phyloP scores from a whole-genome alignment of 495 filamentous ascomycete genomes.

The Aspergillus steynii region DNA sequence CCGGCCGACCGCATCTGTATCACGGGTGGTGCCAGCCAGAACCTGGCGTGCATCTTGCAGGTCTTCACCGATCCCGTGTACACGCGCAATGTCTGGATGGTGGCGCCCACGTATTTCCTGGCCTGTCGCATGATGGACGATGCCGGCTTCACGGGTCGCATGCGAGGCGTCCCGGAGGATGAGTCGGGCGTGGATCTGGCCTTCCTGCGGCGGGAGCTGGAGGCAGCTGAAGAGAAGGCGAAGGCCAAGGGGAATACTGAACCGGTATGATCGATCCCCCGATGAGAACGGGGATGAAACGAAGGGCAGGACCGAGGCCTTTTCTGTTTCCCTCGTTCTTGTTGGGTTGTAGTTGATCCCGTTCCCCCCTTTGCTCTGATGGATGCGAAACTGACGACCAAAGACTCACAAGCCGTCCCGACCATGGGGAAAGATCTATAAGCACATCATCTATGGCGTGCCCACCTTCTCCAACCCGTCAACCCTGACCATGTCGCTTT shows the following conservation, averaged over 20 bases:
- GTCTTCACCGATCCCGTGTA: slow-evolving; percentile 76
- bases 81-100: slow-evolving; percentile 75
- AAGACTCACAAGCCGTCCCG: slow-evolving; percentile 42
- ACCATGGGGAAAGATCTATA: slow-evolving; percentile 68
- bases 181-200: slow-evolving; percentile 69
- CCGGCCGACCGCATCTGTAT: slow-evolving; percentile 67
- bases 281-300: neutral
- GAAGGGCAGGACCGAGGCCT: neutral
- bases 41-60: slow-evolving; percentile 68
- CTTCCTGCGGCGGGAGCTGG: slow-evolving; percentile 52
- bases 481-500: slow-evolving; percentile 67
- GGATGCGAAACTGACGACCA: neutral
- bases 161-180: slow-evolving; percentile 71
- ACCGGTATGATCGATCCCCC: slow-evolving; percentile 34
- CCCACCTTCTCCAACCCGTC: slow-evolving; percentile 84
- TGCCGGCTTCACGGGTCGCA: slow-evolving; percentile 59
- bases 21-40: slow-evolving; percentile 78
- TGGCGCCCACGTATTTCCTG: slow-evolving; percentile 78
- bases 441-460: slow-evolving; percentile 80
- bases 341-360: neutral
- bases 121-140: slow-evolving; percentile 80
- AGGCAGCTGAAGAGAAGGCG: slow-evolving; percentile 36
- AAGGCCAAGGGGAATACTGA: slow-evolving; percentile 28
- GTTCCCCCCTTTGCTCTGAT: neutral
- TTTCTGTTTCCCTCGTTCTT: neutral